Evolutionary conservation across 192 early-diverging fungal genomes (phyloP).

Genomic region (Coemansia sp.): DNA sequence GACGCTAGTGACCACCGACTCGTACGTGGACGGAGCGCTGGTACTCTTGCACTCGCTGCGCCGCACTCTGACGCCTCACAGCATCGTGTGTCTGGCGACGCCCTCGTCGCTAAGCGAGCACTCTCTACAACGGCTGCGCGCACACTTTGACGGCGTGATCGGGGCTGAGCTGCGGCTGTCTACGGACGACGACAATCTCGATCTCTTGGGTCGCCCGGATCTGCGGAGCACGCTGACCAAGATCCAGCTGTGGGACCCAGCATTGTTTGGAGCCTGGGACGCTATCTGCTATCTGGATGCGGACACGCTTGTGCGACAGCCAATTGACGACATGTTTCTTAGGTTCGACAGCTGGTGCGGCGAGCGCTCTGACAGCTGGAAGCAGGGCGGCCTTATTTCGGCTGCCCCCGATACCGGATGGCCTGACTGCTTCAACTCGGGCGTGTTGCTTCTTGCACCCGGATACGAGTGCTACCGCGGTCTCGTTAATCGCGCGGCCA

Average conservation of each 20-base stretch:
- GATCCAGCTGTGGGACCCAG: conserved; percentile 80
- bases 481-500: conserved; percentile 51
- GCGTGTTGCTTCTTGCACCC: conserved; percentile 68
- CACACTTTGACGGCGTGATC: conserved; percentile 71
- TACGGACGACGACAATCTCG: conserved; percentile 43
- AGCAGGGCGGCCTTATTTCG: conserved; percentile 62
- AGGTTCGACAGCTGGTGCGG: conserved; percentile 34
- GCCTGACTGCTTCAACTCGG: conserved; percentile 98
- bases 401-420: conserved; percentile 92
- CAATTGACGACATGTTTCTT: conserved; percentile 82
- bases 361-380: conserved; percentile 19
- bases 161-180: conserved; percentile 66
- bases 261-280: conserved; percentile 59
- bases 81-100: conserved; percentile 71
- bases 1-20: conserved; percentile 85
- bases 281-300: conserved; percentile 84
- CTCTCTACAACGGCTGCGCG: conserved; percentile 55
- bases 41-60: conserved; percentile 76
- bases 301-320: conserved; percentile 79
- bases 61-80: conserved; percentile 58
- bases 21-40: conserved; percentile 81
- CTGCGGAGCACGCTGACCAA: conserved; percentile 89
- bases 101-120: conserved; percentile 53
- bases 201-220: conserved; percentile 84
- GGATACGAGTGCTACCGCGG: conserved; percentile 60